Evolutionary conservation across 176 grass and related monocot genomes (phyloP).

Genomic region (Eremochloa ophiuroides): DNA sequence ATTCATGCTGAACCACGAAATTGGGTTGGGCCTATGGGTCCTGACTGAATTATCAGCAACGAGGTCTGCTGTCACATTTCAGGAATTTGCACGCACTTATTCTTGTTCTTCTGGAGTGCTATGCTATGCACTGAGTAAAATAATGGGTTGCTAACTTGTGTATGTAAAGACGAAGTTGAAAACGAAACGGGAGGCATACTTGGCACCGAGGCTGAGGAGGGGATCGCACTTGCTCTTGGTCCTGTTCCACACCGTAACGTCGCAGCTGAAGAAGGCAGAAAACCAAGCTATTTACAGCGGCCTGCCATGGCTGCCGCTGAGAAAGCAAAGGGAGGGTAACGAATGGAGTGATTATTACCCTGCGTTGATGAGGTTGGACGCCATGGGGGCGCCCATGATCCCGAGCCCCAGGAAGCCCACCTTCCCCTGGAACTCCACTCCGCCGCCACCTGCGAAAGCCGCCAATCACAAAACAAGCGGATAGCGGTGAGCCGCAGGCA

Average conservation of each 20-base stretch:
- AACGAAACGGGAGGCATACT: slow-evolving; percentile 26
- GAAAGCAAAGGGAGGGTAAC: background rate
- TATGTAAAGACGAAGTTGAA: background rate
- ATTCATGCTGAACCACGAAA: background rate
- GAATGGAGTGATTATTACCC: slow-evolving; percentile 35
- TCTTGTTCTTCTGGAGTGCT: too few species aligned
- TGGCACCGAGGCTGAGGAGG: slow-evolving; percentile 72
- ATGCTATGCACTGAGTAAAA: background rate
- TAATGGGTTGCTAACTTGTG: background rate
- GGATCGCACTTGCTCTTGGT: slow-evolving; percentile 87
- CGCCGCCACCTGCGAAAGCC: slow-evolving; percentile 28
- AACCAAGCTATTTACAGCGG: background rate
- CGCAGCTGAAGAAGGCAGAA: slow-evolving; percentile 37
- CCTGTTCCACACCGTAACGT: slow-evolving; percentile 88
- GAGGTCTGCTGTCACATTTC: background rate
- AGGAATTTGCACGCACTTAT: background rate
- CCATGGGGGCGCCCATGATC: slow-evolving; percentile 78
- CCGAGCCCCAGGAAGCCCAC: slow-evolving; percentile 82
- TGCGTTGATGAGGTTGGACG: slow-evolving; percentile 70
- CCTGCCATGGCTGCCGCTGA: background rate
- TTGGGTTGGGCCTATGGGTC: background rate
- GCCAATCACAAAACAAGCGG: background rate
- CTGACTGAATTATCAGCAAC: background rate
- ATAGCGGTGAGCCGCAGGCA: background rate
- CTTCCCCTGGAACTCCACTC: slow-evolving; percentile 47